phyloP scores from a whole-genome alignment of 495 filamentous ascomycete genomes.

The Paragyromitra xinjiangensis region DNA sequence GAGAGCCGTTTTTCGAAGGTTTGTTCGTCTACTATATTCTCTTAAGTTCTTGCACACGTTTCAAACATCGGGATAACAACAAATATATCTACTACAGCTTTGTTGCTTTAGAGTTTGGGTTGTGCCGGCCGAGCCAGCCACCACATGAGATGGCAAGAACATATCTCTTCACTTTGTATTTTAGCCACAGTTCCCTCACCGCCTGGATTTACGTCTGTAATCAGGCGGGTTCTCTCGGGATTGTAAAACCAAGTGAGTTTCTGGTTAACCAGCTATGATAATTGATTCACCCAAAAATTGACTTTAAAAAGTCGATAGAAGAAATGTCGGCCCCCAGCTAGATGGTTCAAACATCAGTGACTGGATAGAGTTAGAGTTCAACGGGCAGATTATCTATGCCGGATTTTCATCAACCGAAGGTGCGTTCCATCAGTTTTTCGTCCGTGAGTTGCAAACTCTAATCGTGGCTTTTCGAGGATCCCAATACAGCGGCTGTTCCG shows the following conservation, averaged over 20 bases:
- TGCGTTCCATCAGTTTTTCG: not conserved
- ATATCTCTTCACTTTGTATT: constrained; percentile 22
- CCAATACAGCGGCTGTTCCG: constrained; percentile 23
- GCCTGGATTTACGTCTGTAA: constrained; percentile 20
- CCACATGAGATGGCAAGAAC: constrained; percentile 23
- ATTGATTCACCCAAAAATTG: not conserved
- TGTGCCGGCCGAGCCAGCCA: constrained; percentile 19
- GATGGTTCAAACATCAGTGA: constrained; percentile 26
- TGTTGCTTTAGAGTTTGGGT: constrained; percentile 21
- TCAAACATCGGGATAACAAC: not conserved
- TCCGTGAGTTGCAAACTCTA: not conserved
- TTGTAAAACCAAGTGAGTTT: constrained; percentile 26
- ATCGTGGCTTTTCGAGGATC: not conserved
- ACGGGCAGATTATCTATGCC: constrained; percentile 13
- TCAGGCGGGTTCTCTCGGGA: constrained; percentile 14
- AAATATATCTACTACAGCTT: constrained; percentile 9
- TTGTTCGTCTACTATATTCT: not conserved
- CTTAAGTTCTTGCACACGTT: not conserved
- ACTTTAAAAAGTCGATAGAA: constrained; percentile 14
- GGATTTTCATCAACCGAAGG: constrained; percentile 35
- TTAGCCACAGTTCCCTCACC: not conserved
- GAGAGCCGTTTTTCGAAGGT: constrained; percentile 11
- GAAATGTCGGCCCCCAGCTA: constrained; percentile 16
- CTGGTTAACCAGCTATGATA: not conserved
- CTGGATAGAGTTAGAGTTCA: constrained; percentile 24